Base-by-base conservation (phyloP, 2,329 filamentous ascomycete species). In the Parascedosporium putredinis region DNA sequence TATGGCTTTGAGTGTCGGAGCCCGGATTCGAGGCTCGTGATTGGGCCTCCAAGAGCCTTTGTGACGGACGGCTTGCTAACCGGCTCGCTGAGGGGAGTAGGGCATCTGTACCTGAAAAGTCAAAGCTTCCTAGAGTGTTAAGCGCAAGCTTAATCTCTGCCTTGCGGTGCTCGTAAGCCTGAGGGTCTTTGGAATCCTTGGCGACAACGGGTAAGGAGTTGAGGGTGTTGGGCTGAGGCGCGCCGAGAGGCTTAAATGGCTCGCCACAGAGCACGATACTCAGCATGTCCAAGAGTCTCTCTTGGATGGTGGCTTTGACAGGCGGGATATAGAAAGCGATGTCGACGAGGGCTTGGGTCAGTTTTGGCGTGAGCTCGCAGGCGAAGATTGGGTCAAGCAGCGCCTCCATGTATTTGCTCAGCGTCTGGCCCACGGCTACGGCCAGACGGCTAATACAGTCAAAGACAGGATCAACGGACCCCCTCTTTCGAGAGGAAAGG, bases 261-360 rank as follows among this genome's bases (percentile, higher is more conserved):
- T 93, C 86, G 3, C 91, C 89, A 54, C 90, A 95, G 2, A 98
- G 78, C 3, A 97, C 91, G 55, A 91, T 81, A 65, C 93, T 97
- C 34, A 98, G 77, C 78, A 98, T 90, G 61, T 98, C 89, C 10
- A 98, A 76, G 22, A 98, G 72, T 57, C 93, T 84, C 60, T 96
- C 91, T 62, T 98, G 93, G 36, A 98, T 97, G 5, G 82, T 90
- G 2, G 86, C 78, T 62, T 95, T 93, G 51, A 96, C 88, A 0
- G 94, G 89, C 0, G 91, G 93, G 44, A 98, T 96, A 62, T 98
- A 97, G 62, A 97, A 95, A 24, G 93, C 93, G 87, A 98, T 96
- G 61, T 98, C 94, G 20, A 97, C 90, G 49, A 98, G 73, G 2
- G 94, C 94, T 63, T 97, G 90, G 0, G 91, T 96, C 22, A 98